These are phyloP conservation scores for Thamnidium elegans DNA, from an alignment of 192 early-diverging fungal species.

Conservation along the genomic window DNA sequence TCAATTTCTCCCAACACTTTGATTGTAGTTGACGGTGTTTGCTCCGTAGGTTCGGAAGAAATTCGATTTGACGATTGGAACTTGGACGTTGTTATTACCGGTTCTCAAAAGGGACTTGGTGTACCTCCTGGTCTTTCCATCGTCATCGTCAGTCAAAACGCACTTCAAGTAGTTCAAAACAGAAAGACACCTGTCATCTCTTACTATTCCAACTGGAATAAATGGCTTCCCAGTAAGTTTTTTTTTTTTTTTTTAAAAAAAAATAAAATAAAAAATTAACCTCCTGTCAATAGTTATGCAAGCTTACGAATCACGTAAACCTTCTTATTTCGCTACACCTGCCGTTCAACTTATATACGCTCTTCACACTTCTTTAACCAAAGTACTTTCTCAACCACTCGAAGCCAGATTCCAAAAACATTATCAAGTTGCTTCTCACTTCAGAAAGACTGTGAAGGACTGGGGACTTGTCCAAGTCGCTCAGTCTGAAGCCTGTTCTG, in stretches of 20 bases:
- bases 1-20: slow-evolving; percentile 81
- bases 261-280: neutral
- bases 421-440: slow-evolving; percentile 63
- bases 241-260: neutral
- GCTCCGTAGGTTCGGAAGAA: slow-evolving; percentile 90
- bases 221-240: slow-evolving; percentile 78
- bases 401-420: slow-evolving; percentile 79
- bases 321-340: slow-evolving; percentile 95
- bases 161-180: slow-evolving; percentile 60
- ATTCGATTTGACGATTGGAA: slow-evolving; percentile 91
- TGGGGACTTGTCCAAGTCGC: slow-evolving; percentile 78
- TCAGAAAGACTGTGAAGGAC: slow-evolving; percentile 68
- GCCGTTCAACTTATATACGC: slow-evolving; percentile 90
- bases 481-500: slow-evolving; percentile 50
- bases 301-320: slow-evolving; percentile 89
- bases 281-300: slow-evolving; percentile 64
- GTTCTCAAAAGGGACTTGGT: slow-evolving; percentile 94
- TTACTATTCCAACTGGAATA: slow-evolving; percentile 90
- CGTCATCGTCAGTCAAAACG: slow-evolving; percentile 77
- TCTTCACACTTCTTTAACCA: slow-evolving; percentile 78
- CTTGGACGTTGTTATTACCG: slow-evolving; percentile 89
- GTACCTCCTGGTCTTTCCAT: slow-evolving; percentile 92
- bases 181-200: slow-evolving; percentile 78
- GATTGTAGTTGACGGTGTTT: slow-evolving; percentile 93
- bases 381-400: slow-evolving; percentile 68